A percentile compares a stretch with the other conserved stretches of the same genome.
Evolutionary conservation across 2,329 filamentous ascomycete species (phyloP).

Genomic region (Ceratocystis variospora): DNA sequence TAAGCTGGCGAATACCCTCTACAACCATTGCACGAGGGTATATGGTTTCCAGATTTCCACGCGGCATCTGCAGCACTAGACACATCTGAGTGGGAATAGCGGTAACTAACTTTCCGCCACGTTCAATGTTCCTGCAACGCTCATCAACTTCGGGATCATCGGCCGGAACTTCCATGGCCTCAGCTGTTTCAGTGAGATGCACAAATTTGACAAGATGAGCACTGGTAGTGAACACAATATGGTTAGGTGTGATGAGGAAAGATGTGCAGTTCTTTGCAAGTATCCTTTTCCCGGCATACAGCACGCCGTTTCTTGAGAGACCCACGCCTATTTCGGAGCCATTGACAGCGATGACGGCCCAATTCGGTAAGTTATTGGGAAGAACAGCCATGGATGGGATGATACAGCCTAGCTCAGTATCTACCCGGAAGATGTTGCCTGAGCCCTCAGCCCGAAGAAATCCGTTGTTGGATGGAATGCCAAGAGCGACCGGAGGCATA

Average conservation of each 20-base stretch:
- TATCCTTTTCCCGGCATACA: constrained; percentile 63
- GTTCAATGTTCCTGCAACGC: constrained; percentile 79
- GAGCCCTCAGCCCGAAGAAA: constrained; percentile 8
- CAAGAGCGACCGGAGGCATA: not conserved
- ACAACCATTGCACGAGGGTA: constrained; percentile 86
- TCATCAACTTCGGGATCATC: constrained; percentile 90
- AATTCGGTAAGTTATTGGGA: constrained; percentile 27
- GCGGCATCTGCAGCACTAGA: constrained; percentile 83
- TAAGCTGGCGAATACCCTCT: constrained; percentile 69
- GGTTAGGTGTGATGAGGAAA: constrained; percentile 64
- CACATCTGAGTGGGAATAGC: constrained; percentile 80
- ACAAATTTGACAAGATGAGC: constrained; percentile 91
- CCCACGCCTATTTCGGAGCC: constrained; percentile 40
- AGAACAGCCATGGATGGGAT: constrained; percentile 23
- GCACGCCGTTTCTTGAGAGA: constrained; percentile 58
- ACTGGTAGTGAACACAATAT: constrained; percentile 84
- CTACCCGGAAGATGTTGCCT: constrained; percentile 12
- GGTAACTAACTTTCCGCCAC: constrained; percentile 73
- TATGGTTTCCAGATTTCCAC: constrained; percentile 90
- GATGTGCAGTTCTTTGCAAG: constrained; percentile 84
- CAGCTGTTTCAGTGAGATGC: constrained; percentile 49
- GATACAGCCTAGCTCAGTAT: constrained; percentile 5
- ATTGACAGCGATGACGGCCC: constrained; percentile 34
- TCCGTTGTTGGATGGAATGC: constrained; percentile 11
- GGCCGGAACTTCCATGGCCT: constrained; percentile 65